phyloP scores from a whole-genome alignment of 192 early-diverging fungal species.

The Linnemannia hyalina region DNA sequence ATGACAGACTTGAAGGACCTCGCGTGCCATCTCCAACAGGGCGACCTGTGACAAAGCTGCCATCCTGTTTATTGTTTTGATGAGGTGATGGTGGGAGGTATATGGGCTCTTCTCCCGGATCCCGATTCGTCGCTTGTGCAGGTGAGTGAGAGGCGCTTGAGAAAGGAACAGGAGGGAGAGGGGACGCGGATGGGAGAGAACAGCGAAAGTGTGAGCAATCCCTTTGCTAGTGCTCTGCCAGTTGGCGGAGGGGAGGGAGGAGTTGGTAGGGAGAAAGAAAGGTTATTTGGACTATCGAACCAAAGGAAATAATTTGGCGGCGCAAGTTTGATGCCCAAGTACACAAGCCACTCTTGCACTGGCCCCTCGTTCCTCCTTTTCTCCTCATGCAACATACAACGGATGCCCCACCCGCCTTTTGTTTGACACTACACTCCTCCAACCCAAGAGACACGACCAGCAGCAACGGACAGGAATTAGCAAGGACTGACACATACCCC shows the following conservation, averaged over 20 bases:
- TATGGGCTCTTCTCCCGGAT: background rate
- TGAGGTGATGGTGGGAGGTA: background rate
- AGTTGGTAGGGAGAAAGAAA: background rate
- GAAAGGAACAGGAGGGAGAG: too few relatives aligned
- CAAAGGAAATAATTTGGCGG: background rate
- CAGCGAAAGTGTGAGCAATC: background rate
- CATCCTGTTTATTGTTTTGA: background rate
- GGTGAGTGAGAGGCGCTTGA: too few relatives aligned
- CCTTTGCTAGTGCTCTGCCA: background rate
- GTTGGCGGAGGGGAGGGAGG: background rate
- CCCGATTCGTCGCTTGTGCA: too few relatives aligned
- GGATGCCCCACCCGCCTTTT: background rate
- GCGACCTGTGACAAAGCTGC: slow-evolving; percentile 10
- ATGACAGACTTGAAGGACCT: slow-evolving; percentile 39
- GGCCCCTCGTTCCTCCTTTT: background rate
- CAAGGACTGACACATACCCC: background rate
- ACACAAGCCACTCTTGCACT: slow-evolving; percentile 1
- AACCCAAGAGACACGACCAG: background rate
- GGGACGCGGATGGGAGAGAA: background rate
- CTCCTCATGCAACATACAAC: background rate
- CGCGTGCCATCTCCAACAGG: slow-evolving; percentile 50
- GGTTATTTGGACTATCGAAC: background rate
- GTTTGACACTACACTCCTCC: background rate
- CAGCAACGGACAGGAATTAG: background rate
- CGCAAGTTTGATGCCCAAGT: background rate